A percentile compares a stretch with the other conserved stretches of the same genome.
phyloP scores from a whole-genome alignment of 108 stramenopile species.

The Skeletonema grethae region DNA sequence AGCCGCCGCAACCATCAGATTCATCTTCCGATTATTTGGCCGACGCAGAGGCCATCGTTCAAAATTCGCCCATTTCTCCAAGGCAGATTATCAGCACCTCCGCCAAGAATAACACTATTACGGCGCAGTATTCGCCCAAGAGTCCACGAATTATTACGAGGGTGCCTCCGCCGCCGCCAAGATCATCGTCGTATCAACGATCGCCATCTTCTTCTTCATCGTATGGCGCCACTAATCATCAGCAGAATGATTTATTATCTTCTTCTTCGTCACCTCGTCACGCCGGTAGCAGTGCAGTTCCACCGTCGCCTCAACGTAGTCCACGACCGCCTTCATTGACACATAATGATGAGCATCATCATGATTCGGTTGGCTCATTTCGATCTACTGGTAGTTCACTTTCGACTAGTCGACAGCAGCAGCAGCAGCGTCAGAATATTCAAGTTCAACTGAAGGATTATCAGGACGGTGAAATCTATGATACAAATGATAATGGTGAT shows the following conservation, averaged over 20 bases:
- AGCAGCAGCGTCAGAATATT: neutral
- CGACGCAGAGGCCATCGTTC: neutral
- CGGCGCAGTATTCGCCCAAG: neutral
- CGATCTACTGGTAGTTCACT: neutral
- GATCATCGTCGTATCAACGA: neutral
- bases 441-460: no score
- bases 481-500: no score
- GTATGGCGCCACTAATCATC: neutral
- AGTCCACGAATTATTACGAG: neutral
- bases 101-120: neutral
- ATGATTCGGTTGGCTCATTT: neutral
- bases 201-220: no score
- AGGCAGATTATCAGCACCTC: neutral
- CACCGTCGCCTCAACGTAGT: neutral
- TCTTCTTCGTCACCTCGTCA: no score
- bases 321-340: neutral
- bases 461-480: no score
- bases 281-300: neutral
- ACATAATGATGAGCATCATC: neutral
- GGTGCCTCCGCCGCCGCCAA: neutral
- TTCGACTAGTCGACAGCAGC: neutral
- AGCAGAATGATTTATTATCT: no score
- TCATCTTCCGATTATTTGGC: neutral
- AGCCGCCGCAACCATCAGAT: no score
- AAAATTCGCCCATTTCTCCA: neutral